Evolutionary conservation across 2,329 filamentous ascomycete species (phyloP), one percentile per base, ranked within the genome.

Genomic region (Nigrospora oryzae): DNA sequence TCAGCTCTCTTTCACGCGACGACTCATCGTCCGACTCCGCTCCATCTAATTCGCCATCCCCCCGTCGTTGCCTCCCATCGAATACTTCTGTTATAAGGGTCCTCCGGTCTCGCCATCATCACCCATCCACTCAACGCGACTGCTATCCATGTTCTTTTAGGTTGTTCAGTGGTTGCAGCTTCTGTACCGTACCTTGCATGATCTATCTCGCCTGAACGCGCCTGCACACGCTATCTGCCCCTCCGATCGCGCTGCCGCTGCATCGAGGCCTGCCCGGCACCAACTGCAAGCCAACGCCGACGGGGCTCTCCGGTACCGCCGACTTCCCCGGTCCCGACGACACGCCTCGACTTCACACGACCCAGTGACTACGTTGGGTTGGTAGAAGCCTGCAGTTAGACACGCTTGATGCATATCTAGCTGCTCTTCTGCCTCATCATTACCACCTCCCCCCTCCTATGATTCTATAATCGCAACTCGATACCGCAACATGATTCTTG

Each of bases 401-500:
- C 33, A 36, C 17, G 40, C 56, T 62, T 40, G 54, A 59, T 61
- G 54, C 38, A 43, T 35, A 49, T 60, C 56, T 60, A 58, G 56
- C 49, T 56, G 51, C 39, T 38, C 51, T 65, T 57, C 56, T 48
- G 45, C 55, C 47, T 46, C 57, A 56, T 50, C 50, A 51, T 60
- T 57, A 61, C 63, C 58, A 57, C 55, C 44, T 44, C 48, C 44
- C 44, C 40, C 34, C 28, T 50, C 48, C 46, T 52, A 59, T 56
- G 52, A 56, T 57, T 60, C 55, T 49, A 41, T 49, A 38, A 43
- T 48, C 41, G 57, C 56, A 61, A 59, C 60, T 57, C 31, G 36
- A 47, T 44, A 52, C 53, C 60, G 61, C 65, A 79, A 68, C 58
- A 83, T 83, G 79, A 71, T 69, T 74, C 60, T 79, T 78, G 71